phyloP scores from a whole-genome alignment of 192 early-diverging fungal species.

The Phycomyces blakesleeanus region DNA sequence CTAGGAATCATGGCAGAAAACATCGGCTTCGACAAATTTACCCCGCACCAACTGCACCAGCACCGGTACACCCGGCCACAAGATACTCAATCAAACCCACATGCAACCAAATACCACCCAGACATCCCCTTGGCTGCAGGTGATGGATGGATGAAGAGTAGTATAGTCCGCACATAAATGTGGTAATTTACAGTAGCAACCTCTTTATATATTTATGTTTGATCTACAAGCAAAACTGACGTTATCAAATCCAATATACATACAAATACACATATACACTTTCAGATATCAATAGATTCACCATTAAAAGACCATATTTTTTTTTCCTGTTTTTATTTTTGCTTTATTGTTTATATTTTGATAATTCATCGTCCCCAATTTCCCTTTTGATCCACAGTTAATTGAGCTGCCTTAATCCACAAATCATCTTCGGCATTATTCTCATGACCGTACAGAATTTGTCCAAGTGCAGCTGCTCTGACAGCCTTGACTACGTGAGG shows the following conservation, averaged over 20 bases:
- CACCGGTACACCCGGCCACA: neutral
- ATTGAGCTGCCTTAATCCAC: constrained; percentile 30
- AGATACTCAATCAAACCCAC: neutral
- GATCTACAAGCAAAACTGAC: neutral
- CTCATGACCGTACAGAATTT: constrained; percentile 35
- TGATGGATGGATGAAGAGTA: neutral
- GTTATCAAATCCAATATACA: too few species aligned
- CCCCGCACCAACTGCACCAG: neutral
- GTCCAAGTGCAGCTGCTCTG: constrained; percentile 48
- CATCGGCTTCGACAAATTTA: constrained; percentile 26
- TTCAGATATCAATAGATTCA: neutral
- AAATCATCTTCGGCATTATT: constrained; percentile 7
- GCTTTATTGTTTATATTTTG: constrained; percentile 32
- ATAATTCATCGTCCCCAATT: too few species aligned
- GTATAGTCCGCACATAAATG: neutral
- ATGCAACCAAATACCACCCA: neutral
- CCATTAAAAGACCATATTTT: neutral
- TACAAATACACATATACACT: neutral
- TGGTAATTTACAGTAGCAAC: neutral
- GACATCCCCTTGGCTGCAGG: neutral
- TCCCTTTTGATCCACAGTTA: constrained; percentile 32
- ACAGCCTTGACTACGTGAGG: constrained; percentile 53
- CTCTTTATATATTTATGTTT: neutral
- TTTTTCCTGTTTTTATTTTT: constrained; percentile 22
- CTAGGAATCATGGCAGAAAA: constrained; percentile 67